Percentiles rank a stretch among this genome's conserved stretches.
These are phyloP conservation scores for Ceratorhiza oryzae-sativae DNA, from an alignment of 1,284 basidiomycete genomes.

Conservation along the genomic window DNA sequence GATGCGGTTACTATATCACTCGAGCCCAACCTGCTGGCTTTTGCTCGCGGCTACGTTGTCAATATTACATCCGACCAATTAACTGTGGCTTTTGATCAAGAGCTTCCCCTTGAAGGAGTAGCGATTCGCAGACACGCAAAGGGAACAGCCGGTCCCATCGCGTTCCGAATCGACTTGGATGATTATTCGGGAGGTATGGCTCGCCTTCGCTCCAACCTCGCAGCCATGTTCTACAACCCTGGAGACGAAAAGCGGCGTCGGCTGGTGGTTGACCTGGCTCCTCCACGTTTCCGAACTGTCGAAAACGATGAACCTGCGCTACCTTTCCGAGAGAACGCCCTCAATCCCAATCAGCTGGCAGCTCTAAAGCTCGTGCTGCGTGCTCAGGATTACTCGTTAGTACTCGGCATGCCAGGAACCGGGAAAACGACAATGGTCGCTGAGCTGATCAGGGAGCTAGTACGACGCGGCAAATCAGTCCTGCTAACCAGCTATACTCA, in stretches of 20 bases:
- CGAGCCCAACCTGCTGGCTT: constrained; percentile 81
- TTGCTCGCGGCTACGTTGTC: constrained; percentile 85
- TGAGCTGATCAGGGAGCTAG: constrained; percentile 82
- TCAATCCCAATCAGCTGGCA: constrained; percentile 78
- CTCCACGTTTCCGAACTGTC: constrained; percentile 64
- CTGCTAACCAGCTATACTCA: constrained; percentile 94
- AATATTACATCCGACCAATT: constrained; percentile 71
- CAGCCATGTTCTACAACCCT: constrained; percentile 84
- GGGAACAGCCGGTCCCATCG: constrained; percentile 39
- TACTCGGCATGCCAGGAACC: constrained; percentile 98
- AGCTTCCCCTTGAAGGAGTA: constrained; percentile 66
- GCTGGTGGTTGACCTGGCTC: constrained; percentile 81
- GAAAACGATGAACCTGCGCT: constrained; percentile 46
- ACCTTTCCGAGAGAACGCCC: constrained; percentile 45
- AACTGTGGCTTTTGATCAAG: constrained; percentile 81
- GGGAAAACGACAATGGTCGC: constrained; percentile 97
- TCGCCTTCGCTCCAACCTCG: constrained; percentile 88
- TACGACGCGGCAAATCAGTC: constrained; percentile 83
- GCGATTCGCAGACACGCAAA: constrained; percentile 50
- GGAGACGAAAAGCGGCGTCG: constrained; percentile 68
- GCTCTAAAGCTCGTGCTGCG: constrained; percentile 79
- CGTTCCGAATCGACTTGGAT: constrained; percentile 94
- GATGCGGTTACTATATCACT: constrained; percentile 86
- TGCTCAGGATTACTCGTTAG: constrained; percentile 88
- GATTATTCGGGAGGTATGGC: constrained; percentile 88